These are phyloP conservation scores for Hyphodiscus sp. DNA, from an alignment of 2,329 filamentous ascomycete genomes.

Conservation along the genomic window DNA sequence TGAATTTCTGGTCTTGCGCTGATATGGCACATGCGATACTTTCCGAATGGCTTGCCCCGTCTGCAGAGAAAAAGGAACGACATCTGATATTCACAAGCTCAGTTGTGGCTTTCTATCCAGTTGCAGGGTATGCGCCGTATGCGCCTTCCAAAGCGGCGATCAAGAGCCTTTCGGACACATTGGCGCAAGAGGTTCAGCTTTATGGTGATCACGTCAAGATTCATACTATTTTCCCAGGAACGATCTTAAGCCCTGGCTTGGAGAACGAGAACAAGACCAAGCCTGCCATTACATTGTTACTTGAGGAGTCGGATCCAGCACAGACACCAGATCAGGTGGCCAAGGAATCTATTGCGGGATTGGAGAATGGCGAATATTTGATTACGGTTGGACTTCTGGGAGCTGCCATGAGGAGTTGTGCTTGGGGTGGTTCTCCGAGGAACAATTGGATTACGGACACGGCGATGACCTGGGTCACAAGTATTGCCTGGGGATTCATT, in stretches of 20 bases:
- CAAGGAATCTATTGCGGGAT: constrained; percentile 55
- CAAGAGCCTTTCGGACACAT: constrained; percentile 72
- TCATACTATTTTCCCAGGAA: constrained; percentile 77
- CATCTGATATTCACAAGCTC: constrained; percentile 89
- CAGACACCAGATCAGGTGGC: constrained; percentile 78
- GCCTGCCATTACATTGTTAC: constrained; percentile 67
- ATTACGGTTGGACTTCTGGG: constrained; percentile 72
- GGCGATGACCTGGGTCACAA: constrained; percentile 45
- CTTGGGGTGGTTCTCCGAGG: constrained; percentile 48
- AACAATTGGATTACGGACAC: constrained; percentile 57
- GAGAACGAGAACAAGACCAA: constrained; percentile 73
- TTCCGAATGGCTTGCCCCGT: constrained; percentile 61
- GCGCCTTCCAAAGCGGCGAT: constrained; percentile 80
- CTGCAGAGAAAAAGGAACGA: constrained; percentile 45
- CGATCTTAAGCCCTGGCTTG: constrained; percentile 70
- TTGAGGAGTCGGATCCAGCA: constrained; percentile 77
- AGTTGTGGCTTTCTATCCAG: constrained; percentile 64
- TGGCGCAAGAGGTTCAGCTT: constrained; percentile 76
- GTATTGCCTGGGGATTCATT: constrained; percentile 53
- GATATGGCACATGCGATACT: constrained; percentile 81
- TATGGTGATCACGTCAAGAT: constrained; percentile 81
- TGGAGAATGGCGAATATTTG: constrained; percentile 76
- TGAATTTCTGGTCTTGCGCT: constrained; percentile 82
- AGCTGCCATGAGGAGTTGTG: constrained; percentile 59
- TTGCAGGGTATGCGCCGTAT: constrained; percentile 81